Evolutionary conservation across 768 basidiomycete species (phyloP), one percentile per base, ranked within the genome.

Genomic region (Mycena kentingensis): DNA sequence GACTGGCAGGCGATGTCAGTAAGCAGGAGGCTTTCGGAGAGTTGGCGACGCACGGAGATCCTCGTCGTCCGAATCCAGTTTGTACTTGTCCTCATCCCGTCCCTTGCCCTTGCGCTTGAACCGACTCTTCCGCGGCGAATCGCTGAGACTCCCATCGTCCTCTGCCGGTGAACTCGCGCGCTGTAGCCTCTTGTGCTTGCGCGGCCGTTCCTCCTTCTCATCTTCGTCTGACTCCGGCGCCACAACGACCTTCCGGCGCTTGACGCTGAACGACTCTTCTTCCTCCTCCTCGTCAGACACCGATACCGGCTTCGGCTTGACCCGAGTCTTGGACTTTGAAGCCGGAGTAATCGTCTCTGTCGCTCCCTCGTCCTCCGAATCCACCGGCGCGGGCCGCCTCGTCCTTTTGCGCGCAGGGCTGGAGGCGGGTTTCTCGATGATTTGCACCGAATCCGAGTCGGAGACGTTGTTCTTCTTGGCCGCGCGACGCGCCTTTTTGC

Each of bases 31-130:
- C n/a, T n/a, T n/a, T n/a, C n/a, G n/a, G n/a, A n/a, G n/a, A n/a
- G 25, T 24, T 19, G 22, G 2, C 19, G n/a, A 54, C 57, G 10
- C 13, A 59, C 57, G 41, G 16, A 59, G 53, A n/a, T 59, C 57
- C 29, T 59, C 57, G 28, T 59, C 57, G 22, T 59, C 57, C 5
- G 57, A 59, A 16, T 59, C 57, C 19, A 59, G 28, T 26, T 43
- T 38, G 26, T 26, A 8, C 34, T 45, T 48, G 41, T 34, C 46
- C 5, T 18, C 49, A 11, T 52, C 37, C 21, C 34, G 36, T 11
- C 12, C n/a, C 13, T 53, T 41, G 15, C 41, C 27, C 27, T 57
- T 54, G n/a, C 49, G 49, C 19, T 31, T 49, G 10, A 58, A 49
- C 26, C 57, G 26, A 25, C 57, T 49, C 37, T 38, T 42, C 3